Evolutionary conservation across 2,329 filamentous ascomycete species (phyloP).

Genomic region (Huntiella savannae): DNA sequence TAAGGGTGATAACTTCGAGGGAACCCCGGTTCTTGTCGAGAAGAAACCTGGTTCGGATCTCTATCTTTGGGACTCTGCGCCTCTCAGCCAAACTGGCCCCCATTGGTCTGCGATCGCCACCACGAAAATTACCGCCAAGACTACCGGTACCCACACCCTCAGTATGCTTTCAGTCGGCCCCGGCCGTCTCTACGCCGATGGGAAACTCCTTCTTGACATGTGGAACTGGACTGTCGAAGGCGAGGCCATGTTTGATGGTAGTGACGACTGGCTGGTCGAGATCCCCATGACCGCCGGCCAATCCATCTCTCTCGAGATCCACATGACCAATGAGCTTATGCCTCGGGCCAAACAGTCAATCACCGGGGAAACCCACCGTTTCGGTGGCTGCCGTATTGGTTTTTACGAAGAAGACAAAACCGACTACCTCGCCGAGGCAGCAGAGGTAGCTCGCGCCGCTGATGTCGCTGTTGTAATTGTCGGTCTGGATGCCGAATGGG

Average conservation of each 20-base stretch:
- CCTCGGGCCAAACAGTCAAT: slow-evolving; percentile 39
- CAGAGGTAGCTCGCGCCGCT: slow-evolving; percentile 38
- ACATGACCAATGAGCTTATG: slow-evolving; percentile 48
- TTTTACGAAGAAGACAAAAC: slow-evolving; percentile 47
- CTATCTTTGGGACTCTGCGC: slow-evolving; percentile 53
- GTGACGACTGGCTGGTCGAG: slow-evolving; percentile 42
- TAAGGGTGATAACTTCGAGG: slow-evolving; percentile 42
- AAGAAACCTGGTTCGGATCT: slow-evolving; percentile 44
- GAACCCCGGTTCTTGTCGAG: slow-evolving; percentile 35
- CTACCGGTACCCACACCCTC: slow-evolving; percentile 43
- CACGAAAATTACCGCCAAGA: slow-evolving; percentile 37
- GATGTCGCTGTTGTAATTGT: slow-evolving; percentile 52
- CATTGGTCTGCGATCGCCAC: slow-evolving; percentile 47
- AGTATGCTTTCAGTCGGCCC: slow-evolving; percentile 51
- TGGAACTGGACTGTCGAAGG: slow-evolving; percentile 53
- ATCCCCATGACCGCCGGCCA: slow-evolving; percentile 39
- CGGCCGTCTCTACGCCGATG: slow-evolving; percentile 40
- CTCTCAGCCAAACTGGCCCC: slow-evolving; percentile 36
- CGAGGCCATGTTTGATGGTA: slow-evolving; percentile 53
- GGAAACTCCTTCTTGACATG: slow-evolving; percentile 39
- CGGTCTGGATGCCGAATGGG: slow-evolving; percentile 55
- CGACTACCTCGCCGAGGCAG: slow-evolving; percentile 45
- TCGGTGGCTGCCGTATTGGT: slow-evolving; percentile 52
- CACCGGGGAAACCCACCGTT: slow-evolving; percentile 41
- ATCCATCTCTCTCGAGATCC: slow-evolving; percentile 40